A percentile compares a stretch with the other conserved stretches of the same genome.
These are phyloP conservation scores for Ophiostoma populinum DNA, from an alignment of 2,329 filamentous ascomycete species.

Conservation along the genomic window DNA sequence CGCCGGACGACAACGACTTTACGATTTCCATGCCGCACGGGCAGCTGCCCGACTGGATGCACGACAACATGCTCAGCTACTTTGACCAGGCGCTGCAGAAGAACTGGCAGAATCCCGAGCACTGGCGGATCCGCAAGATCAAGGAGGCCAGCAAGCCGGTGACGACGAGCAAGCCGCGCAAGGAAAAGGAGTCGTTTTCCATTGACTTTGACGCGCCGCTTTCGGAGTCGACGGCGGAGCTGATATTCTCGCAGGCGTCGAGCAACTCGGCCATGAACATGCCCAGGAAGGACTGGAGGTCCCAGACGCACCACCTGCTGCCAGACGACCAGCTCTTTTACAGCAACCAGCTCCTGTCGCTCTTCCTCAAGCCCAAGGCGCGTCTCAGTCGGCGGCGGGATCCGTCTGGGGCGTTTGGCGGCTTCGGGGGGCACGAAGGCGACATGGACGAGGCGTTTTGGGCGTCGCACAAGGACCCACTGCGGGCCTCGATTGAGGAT, in stretches of 20 bases:
- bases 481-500: constrained; percentile 8
- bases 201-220: constrained; percentile 77
- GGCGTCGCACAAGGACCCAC: constrained; percentile 52
- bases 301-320: constrained; percentile 78
- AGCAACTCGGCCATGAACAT: constrained; percentile 69
- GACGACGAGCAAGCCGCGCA: constrained; percentile 41
- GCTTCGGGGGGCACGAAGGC: constrained; percentile 32
- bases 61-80: constrained; percentile 92
- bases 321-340: constrained; percentile 98
- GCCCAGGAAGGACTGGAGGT: constrained; percentile 90
- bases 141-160: constrained; percentile 38
- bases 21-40: constrained; percentile 61
- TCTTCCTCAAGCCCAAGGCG: constrained; percentile 92
- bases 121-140: constrained; percentile 93
- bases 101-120: constrained; percentile 96
- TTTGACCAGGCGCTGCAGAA: constrained; percentile 94
- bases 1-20: constrained; percentile 53
- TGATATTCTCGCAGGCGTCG: constrained; percentile 64
- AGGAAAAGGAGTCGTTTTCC: constrained; percentile 92
- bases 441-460: constrained; percentile 95
- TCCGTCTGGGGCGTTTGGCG: constrained; percentile 24
- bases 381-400: constrained; percentile 53
- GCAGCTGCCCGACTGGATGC: constrained; percentile 48
- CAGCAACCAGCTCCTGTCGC: constrained; percentile 69
- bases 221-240: constrained; percentile 50